Conservation (phyloP, 495 filamentous ascomycete genomes). For the Haplographium delicatum region DNA sequence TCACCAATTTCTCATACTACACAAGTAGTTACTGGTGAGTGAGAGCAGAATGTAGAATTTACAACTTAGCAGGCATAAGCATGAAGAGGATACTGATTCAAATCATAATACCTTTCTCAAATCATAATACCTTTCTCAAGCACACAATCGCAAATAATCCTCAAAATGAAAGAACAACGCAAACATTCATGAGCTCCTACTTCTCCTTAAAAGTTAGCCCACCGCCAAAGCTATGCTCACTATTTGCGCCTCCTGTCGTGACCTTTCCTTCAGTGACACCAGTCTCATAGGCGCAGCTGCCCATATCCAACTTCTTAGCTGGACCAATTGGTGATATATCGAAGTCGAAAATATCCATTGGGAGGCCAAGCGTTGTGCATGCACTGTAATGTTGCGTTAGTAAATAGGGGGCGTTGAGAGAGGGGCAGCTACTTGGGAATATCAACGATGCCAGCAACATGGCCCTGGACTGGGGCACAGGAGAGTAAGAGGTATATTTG, state of each 20-base stretch:
- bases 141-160: too few species aligned
- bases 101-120: too few species aligned
- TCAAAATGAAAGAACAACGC: too few species aligned
- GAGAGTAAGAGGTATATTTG: slow-evolving; percentile 87
- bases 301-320: slow-evolving; percentile 65
- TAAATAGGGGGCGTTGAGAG: slow-evolving; percentile 32
- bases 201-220: slow-evolving; percentile 36
- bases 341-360: slow-evolving; percentile 96
- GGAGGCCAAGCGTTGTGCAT: slow-evolving; percentile 83
- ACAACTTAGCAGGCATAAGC: too few species aligned
- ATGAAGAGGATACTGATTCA: too few species aligned
- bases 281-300: slow-evolving; percentile 67
- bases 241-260: slow-evolving; percentile 37
- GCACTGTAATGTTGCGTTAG: slow-evolving; percentile 44
- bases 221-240: slow-evolving; percentile 44
- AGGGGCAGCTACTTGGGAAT: slow-evolving; percentile 45
- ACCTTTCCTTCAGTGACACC: slow-evolving; percentile 40
- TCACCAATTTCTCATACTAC: too few species aligned
- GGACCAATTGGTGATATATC: slow-evolving; percentile 69
- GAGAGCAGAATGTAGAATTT: too few species aligned
- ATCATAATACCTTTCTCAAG: too few species aligned
- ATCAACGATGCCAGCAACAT: slow-evolving; percentile 91
- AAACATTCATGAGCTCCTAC: neutral
- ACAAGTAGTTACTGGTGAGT: too few species aligned
- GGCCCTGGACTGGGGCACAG: slow-evolving; percentile 86